Percentiles rank a stretch among this genome's conserved stretches.
These are phyloP conservation scores for Barnettozyma botsteinii DNA, from an alignment of 805 yeast species.

Conservation along the genomic window DNA sequence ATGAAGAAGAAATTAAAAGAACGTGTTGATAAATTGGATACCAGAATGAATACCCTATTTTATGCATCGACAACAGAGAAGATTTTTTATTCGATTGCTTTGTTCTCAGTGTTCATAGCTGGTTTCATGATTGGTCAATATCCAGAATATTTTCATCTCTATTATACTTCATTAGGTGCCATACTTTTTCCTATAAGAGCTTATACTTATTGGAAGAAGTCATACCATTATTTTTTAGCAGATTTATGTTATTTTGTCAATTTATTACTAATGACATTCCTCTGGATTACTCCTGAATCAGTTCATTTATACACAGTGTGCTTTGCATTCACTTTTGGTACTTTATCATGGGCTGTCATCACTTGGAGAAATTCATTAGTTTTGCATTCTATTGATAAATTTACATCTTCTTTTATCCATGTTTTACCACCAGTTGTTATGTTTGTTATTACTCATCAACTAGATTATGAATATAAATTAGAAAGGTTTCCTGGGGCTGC, in stretches of 20 bases:
- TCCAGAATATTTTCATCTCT: constrained; percentile 72
- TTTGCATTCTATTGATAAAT: constrained; percentile 85
- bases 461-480: constrained; percentile 40
- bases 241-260: constrained; percentile 93
- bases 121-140: constrained; percentile 75
- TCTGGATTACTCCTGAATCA: constrained; percentile 82
- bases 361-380: constrained; percentile 95
- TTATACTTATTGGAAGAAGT: constrained; percentile 71
- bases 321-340: constrained; percentile 83
- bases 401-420: constrained; percentile 87
- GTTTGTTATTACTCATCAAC: constrained; percentile 80
- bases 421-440: constrained; percentile 83
- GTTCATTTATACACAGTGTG: constrained; percentile 70
- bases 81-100: constrained; percentile 68
- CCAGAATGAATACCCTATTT: constrained; percentile 31
- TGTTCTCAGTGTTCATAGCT: constrained; percentile 58
- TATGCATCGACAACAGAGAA: constrained; percentile 61
- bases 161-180: constrained; percentile 57
- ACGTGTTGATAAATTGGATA: constrained; percentile 34
- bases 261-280: constrained; percentile 54
- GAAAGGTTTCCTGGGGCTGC: constrained; percentile 78
- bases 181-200: constrained; percentile 79
- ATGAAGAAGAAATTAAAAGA: constrained; percentile 22
- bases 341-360: constrained; percentile 86
- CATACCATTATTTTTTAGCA: constrained; percentile 83